Evolutionary conservation across 2,329 filamentous ascomycete genomes (phyloP), one percentile per base, ranked within the genome.

Genomic region (Aspergillus oerlinghausenensis): DNA sequence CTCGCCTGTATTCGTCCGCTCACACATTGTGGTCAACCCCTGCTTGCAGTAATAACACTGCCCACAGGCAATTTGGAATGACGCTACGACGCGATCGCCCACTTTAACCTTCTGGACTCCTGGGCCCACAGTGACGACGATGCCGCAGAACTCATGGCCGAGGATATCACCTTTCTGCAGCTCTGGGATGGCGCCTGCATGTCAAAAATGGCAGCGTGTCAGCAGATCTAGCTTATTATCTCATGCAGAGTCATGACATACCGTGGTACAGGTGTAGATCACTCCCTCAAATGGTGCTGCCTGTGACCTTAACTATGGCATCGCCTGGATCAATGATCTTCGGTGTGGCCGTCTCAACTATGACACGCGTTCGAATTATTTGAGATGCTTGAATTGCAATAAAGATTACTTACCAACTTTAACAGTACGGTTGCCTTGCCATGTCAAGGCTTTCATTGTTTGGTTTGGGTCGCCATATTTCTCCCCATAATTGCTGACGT

Each of bases 1-100:
- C 0, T 81, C 86, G 70, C 90, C 94, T 43, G 85, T 77, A 71
- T 91, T 94, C 0, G 90, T 95, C 72, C 80, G 84, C 67, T 92
- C 89, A 71, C 91, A 96, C 67, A 90, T 87, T n/a, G 88, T 91
- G 0, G 86, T 89, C 1, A 90, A 79, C 72, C 91, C 90, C 74
- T 89, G 82, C 63, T 87, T 82, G 78, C 91, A 96, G 72, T 86
- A 92, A 73, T 84, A 87, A 77, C 92, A 96, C 35, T 72, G 53
- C 0, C 78, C 78, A 61, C 79, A 75, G 9, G 90, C 89, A 68
- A 96, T 94, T 72, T 94, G 90, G 78, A 96, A 96, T 9, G 86
- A 89, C 0, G 88, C 90, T 1, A 96, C 91, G 21, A 94, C 92
- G 28, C 91, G 79, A 63, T 85, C 82, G 14, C 87, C 88, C 6